A percentile compares a stretch with the other conserved stretches of the same genome.
Conservation (phyloP, 2,329 filamentous ascomycete species). For the Stromatinia cepivora region DNA sequence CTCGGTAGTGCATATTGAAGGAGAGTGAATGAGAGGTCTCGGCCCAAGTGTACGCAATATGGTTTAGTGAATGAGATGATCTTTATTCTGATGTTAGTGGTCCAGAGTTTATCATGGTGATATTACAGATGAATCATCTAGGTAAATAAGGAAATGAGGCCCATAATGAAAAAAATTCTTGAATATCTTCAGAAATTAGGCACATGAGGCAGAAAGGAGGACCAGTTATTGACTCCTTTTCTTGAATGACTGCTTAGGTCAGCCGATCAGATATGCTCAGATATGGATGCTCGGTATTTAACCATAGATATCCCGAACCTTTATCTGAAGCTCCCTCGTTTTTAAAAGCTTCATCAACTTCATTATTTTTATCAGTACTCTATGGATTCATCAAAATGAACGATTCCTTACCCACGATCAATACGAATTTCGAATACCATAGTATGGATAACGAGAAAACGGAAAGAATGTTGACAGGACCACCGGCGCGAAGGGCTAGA, state of each 20-base stretch:
- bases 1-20: constrained; percentile 2
- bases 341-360: constrained; percentile 1
- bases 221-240: not conserved
- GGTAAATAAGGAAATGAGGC: not conserved
- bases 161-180: not conserved
- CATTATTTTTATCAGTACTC: constrained; percentile 1
- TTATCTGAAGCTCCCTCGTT: not conserved
- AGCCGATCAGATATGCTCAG: constrained; percentile 9
- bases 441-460: constrained; percentile 29
- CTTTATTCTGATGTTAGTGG: not conserved
- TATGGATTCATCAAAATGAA: constrained; percentile 28
- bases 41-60: not conserved
- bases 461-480: constrained; percentile 27
- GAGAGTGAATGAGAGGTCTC: constrained; percentile 1
- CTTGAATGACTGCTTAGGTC: not conserved
- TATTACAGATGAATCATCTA: not conserved
- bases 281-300: not conserved
- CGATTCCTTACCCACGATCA: constrained; percentile 19
- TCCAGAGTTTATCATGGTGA: not conserved
- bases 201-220: constrained; percentile 2
- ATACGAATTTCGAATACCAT: constrained; percentile 25
- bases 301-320: constrained; percentile 9
- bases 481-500: constrained; percentile 28
- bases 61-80: not conserved
- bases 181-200: not conserved